phyloP scores from a whole-genome alignment of 1,284 basidiomycete species.

The Naganishia albida region DNA sequence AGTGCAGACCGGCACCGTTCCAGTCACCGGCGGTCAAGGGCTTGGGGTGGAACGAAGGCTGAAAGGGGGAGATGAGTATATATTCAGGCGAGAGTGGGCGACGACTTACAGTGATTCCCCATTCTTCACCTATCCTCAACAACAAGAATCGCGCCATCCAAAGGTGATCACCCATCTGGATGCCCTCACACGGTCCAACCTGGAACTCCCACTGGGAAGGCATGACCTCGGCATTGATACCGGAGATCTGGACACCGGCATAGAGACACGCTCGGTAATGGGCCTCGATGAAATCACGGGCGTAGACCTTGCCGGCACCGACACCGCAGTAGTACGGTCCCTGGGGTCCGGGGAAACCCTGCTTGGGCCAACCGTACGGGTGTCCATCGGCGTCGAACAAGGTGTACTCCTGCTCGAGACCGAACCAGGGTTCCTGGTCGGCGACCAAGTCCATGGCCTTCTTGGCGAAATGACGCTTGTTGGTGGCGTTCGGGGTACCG shows the following conservation, averaged over 20 bases:
- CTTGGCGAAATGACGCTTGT: slow-evolving; percentile 85
- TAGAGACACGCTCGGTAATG: slow-evolving; percentile 93
- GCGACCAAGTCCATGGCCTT: slow-evolving; percentile 92
- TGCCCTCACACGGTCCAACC: slow-evolving; percentile 96
- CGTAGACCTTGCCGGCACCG: slow-evolving; percentile 94
- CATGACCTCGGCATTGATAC: slow-evolving; percentile 99
- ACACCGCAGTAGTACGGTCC: slow-evolving; percentile 99
- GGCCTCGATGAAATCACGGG: slow-evolving; percentile 97
- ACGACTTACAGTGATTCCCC: slow-evolving; percentile 80
- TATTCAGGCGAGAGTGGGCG: not conserved
- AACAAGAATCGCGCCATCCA: slow-evolving; percentile 96
- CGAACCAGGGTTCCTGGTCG: slow-evolving; percentile 86
- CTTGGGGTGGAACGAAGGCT: slow-evolving; percentile 93
- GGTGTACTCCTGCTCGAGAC: slow-evolving; percentile 99
- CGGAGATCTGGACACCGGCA: slow-evolving; percentile 95
- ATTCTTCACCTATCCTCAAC: slow-evolving; percentile 92
- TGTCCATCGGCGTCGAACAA: slow-evolving; percentile 90
- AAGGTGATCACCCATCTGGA: slow-evolving; percentile 97
- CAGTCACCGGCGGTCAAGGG: slow-evolving; percentile 90
- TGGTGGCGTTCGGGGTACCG: slow-evolving; percentile 96
- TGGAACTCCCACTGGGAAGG: slow-evolving; percentile 99
- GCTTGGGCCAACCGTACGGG: slow-evolving; percentile 96
- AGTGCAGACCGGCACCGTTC: slow-evolving; percentile 98
- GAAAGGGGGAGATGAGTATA: not conserved
- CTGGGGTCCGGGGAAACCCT: slow-evolving; percentile 99